Conservation (phyloP, 257 asterid genomes). For the Galeopsis tetrahit region DNA sequence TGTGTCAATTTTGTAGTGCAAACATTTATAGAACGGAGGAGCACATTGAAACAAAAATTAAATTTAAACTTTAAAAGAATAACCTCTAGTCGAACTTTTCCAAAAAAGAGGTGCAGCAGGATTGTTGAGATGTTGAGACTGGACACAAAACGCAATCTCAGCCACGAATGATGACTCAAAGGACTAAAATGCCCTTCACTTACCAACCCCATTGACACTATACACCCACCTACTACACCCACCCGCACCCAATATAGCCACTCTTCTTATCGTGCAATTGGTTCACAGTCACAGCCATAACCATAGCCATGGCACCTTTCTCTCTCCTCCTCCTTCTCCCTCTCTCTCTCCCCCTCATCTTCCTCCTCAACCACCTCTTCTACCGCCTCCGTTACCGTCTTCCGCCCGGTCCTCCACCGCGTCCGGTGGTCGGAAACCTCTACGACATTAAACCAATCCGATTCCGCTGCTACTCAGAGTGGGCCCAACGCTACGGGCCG, state of each 20-base stretch:
- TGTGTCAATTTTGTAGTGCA: too few species aligned
- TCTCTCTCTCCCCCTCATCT: constrained; percentile 34
- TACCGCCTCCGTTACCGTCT: constrained; percentile 62
- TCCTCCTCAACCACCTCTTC: constrained; percentile 54
- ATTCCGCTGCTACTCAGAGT: constrained; percentile 72
- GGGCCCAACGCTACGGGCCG: constrained; percentile 78
- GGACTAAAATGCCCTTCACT: neutral
- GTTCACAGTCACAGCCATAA: too few species aligned
- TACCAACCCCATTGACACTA: neutral
- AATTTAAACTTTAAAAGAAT: too few species aligned
- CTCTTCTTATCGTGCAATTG: neutral
- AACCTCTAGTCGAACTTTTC: too few species aligned
- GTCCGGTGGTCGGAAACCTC: constrained; percentile 78
- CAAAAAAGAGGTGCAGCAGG: too few species aligned
- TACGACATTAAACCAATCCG: constrained; percentile 74
- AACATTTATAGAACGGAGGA: too few species aligned
- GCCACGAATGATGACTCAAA: neutral
- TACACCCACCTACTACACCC: neutral
- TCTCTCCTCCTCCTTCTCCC: constrained; percentile 39
- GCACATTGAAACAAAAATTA: too few species aligned
- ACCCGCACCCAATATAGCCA: neutral
- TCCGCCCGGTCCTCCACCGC: constrained; percentile 79
- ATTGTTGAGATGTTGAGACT: too few species aligned
- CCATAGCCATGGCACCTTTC: constrained; percentile 33
- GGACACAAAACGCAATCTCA: too few species aligned